phyloP scores from a whole-genome alignment of 1,139 yeast species.

The Pichia kudriavzevii region DNA sequence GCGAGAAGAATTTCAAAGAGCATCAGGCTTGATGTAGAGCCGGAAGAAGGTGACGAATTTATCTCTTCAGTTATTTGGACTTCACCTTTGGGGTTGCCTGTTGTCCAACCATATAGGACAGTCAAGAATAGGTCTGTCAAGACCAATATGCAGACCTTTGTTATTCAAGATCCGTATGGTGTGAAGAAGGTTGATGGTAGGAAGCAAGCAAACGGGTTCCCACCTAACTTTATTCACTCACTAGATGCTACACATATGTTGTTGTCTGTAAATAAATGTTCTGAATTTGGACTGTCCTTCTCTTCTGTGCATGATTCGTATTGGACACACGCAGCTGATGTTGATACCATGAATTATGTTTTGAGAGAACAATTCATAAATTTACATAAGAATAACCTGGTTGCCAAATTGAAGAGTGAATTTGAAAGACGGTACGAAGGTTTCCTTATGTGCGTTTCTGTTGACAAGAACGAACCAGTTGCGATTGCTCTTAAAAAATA shows the following conservation, averaged over 20 bases:
- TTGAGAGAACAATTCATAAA: conserved; percentile 75
- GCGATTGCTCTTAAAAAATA: conserved; percentile 45
- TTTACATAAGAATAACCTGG: conserved; percentile 67
- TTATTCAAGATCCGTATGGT: conserved; percentile 76
- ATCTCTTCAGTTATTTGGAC: conserved; percentile 96
- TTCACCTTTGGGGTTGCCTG: conserved; percentile 85
- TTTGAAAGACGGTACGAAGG: conserved; percentile 75
- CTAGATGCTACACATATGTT: conserved; percentile 97
- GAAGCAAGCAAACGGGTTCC: conserved; percentile 88
- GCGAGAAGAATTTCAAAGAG: conserved; percentile 79
- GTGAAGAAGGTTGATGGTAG: conserved; percentile 78
- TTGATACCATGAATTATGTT: conserved; percentile 62
- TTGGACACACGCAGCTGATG: conserved; percentile 94
- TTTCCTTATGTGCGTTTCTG: conserved; percentile 51
- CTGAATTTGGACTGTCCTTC: conserved; percentile 60
- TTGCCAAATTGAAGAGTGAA: conserved; percentile 65
- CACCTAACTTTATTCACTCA: conserved; percentile 94
- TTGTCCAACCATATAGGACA: conserved; percentile 91
- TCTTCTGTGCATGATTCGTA: conserved; percentile 98
- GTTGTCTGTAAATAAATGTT: conserved; percentile 76
- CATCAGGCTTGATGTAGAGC: conserved; percentile 51
- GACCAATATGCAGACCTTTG: conserved; percentile 79
- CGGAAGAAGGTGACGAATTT: conserved; percentile 44
- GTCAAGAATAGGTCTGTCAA: conserved; percentile 53
- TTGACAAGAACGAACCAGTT: conserved; percentile 47